These are phyloP conservation scores for Hippophae gyantsensis DNA, from an alignment of 306 rosid genomes.

Conservation along the genomic window DNA sequence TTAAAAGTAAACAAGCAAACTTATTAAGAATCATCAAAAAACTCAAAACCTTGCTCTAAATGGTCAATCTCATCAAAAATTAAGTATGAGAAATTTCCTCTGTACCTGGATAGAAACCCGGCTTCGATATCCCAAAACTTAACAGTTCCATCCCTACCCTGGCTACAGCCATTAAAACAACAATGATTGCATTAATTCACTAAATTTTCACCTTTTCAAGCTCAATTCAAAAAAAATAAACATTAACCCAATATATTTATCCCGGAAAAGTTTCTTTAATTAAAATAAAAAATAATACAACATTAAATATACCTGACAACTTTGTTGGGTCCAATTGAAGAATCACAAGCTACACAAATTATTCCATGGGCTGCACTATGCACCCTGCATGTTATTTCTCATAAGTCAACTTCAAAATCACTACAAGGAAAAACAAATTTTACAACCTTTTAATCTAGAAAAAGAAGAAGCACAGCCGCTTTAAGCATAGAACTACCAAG, in stretches of 20 bases:
- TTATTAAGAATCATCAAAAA: neutral
- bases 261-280: too few species aligned
- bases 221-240: neutral
- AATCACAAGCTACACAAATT: constrained; percentile 47
- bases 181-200: neutral
- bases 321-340: constrained; percentile 52
- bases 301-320: constrained; percentile 49
- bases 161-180: constrained; percentile 41
- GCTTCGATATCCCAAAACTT: constrained; percentile 78
- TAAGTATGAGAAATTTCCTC: constrained; percentile 1
- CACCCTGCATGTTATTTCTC: constrained; percentile 34
- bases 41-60: too few species aligned
- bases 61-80: neutral
- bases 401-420: neutral
- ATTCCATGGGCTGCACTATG: constrained; percentile 88
- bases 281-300: constrained; percentile 1
- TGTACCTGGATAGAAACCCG: constrained; percentile 66
- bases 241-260: neutral
- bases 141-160: constrained; percentile 94
- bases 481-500: constrained; percentile 36
- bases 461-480: neutral
- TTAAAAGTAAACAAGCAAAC: neutral
- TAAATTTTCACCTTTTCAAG: constrained; percentile 6
- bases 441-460: neutral
- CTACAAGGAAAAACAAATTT: neutral